Conservation (phyloP, 2,329 filamentous ascomycete species). For the Diaporthe nobilis region DNA sequence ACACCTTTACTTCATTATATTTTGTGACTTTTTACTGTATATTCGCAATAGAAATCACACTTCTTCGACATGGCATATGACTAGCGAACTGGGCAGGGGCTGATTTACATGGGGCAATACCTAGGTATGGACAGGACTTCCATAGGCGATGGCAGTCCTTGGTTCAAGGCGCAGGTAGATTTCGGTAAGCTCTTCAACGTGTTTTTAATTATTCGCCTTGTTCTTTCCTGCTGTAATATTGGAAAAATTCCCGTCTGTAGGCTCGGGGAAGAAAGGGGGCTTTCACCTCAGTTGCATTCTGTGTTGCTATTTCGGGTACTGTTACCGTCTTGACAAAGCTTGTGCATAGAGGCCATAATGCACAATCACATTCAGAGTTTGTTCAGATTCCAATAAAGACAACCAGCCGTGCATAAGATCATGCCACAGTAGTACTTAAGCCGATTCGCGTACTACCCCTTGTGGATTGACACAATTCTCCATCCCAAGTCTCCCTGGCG, state of each 20-base stretch:
- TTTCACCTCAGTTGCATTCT: not conserved
- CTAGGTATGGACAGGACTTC: too few relatives aligned
- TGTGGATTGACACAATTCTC: not conserved
- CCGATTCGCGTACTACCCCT: not conserved
- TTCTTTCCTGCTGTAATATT: not conserved
- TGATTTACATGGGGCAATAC: too few relatives aligned
- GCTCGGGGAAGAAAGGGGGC: not conserved
- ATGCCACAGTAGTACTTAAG: not conserved
- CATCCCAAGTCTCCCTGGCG: constrained; percentile 12
- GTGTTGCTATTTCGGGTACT: not conserved
- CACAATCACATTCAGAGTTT: not conserved
- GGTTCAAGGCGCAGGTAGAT: too few relatives aligned
- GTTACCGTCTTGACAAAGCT: not conserved
- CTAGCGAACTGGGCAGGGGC: too few relatives aligned
- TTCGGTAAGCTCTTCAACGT: not conserved
- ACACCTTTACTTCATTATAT: too few relatives aligned
- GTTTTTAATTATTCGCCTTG: not conserved
- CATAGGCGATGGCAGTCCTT: too few relatives aligned
- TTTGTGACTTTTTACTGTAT: too few relatives aligned
- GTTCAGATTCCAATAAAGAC: not conserved
- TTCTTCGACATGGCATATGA: too few relatives aligned
- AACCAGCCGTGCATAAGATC: not conserved
- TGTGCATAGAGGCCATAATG: not conserved
- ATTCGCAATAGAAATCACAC: too few relatives aligned
- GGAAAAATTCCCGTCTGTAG: too few relatives aligned